Evolutionary conservation across 208 protist genomes (phyloP).

Genomic region (Tetramitus jugosus): DNA sequence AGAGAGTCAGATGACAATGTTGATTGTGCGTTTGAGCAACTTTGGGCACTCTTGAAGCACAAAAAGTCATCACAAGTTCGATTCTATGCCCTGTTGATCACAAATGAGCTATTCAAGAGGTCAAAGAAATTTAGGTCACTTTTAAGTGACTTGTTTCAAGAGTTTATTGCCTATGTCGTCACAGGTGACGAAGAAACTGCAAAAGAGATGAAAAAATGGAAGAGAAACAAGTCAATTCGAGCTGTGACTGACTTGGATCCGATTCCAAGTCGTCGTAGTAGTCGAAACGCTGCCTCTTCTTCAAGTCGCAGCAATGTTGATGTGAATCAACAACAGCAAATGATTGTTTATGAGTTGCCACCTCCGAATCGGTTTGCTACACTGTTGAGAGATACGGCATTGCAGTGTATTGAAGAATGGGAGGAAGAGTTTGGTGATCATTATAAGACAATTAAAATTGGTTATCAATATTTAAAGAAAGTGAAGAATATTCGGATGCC

Average conservation of each 20-base stretch:
- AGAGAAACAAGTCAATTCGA: background rate
- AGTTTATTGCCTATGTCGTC: background rate
- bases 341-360: background rate
- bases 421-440: background rate
- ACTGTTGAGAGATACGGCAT: background rate
- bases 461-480: background rate
- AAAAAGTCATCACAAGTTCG: background rate
- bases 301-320: too few relatives aligned
- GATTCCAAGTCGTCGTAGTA: background rate
- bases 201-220: background rate
- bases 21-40: background rate
- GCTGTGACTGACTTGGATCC: background rate
- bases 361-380: background rate
- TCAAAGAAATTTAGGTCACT: background rate
- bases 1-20: background rate
- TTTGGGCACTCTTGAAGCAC: background rate
- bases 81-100: background rate
- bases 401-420: background rate
- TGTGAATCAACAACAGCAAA: too few relatives aligned
- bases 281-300: background rate
- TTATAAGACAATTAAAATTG: background rate
- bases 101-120: background rate
- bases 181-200: background rate
- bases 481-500: background rate
- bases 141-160: background rate